phyloP scores from a whole-genome alignment of 2,329 filamentous ascomycete genomes.

The Phyllachora maydis region DNA sequence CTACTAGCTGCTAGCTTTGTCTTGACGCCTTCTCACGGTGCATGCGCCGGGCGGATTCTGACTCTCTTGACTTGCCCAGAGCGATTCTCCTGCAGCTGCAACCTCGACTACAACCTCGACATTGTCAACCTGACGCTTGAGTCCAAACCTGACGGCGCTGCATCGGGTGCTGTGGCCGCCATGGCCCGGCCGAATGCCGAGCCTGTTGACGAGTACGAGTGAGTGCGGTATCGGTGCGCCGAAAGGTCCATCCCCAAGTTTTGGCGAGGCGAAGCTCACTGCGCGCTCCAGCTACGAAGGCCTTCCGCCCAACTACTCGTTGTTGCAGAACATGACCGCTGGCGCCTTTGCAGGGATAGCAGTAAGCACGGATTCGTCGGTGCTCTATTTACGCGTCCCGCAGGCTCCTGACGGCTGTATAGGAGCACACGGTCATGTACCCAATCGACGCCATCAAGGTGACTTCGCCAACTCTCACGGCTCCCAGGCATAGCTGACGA shows the following conservation, averaged over 20 bases:
- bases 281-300: constrained; percentile 54
- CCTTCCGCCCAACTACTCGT: constrained; percentile 82
- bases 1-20: too few species aligned
- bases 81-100: too few species aligned
- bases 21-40: too few species aligned
- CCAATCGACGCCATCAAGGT: constrained; percentile 97
- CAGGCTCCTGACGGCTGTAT: constrained; percentile 1
- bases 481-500: too few species aligned
- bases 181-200: constrained; percentile 50
- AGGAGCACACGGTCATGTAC: constrained; percentile 99
- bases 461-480: constrained; percentile 6
- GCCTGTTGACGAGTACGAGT: constrained; percentile 46
- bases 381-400: neutral
- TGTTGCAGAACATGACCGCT: constrained; percentile 85
- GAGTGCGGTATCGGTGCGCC: constrained; percentile 13
- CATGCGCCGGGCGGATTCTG: too few species aligned
- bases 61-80: too few species aligned
- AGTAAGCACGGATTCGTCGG: constrained; percentile 14
- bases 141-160: constrained; percentile 37
- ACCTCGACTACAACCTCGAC: too few species aligned
- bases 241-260: too few species aligned
- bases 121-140: constrained; percentile 42
- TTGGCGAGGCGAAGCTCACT: too few species aligned
- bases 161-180: constrained; percentile 44
- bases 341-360: constrained; percentile 95